Evolutionary conservation across 768 basidiomycete genomes (phyloP), one percentile per base, ranked within the genome.

Genomic region (Cystofilobasidium bisporidii): DNA sequence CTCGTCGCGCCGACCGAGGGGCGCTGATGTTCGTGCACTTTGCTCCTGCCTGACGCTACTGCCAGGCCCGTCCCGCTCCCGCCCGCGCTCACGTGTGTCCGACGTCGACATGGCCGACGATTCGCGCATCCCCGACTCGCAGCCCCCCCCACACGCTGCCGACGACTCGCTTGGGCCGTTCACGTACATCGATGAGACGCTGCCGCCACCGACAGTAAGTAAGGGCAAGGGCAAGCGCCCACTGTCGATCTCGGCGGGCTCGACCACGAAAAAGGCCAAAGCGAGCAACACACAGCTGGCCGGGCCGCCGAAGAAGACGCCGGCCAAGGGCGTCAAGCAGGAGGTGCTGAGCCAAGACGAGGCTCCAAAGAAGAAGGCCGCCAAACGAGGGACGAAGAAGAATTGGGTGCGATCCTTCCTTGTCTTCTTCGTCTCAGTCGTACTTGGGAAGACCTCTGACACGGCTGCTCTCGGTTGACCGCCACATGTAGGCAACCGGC

Each of bases 161-260:
- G 45, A 47, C 47, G 30, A 32, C 53, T 56, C 53, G 53, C 53
- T 56, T 3, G 53, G 53, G 8, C 53, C 53, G 26, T 56, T 56
- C 30, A 56, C 53, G 18, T 56, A 56, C 53, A 18, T 30, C 8
- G 53, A 56, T 30, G 28, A 28, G 28, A 10, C 6, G 10, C 28
- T 10, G 50, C 12, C 50, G 24, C 9, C 28, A 24, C 26, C 36
- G 36, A 24, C 53, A 2, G 22, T 24, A 9, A 20, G 20, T 10
- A 56, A 56, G 53, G 30, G 53, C 53, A 56, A 56, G 53, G 53
- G 53, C 53, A 56, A 56, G 53, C 28, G 53, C 47, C 1, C 20
- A 30, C 53, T 32, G 28, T 32, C 30, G 26, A 14, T 30, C 14
- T 32, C 15, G 53, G 53, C 53, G 30, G 18, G 8, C 8, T 18